These are phyloP conservation scores for Phytophthora ohioensis DNA, from an alignment of 352 stramenopile species.

Conservation along the genomic window DNA sequence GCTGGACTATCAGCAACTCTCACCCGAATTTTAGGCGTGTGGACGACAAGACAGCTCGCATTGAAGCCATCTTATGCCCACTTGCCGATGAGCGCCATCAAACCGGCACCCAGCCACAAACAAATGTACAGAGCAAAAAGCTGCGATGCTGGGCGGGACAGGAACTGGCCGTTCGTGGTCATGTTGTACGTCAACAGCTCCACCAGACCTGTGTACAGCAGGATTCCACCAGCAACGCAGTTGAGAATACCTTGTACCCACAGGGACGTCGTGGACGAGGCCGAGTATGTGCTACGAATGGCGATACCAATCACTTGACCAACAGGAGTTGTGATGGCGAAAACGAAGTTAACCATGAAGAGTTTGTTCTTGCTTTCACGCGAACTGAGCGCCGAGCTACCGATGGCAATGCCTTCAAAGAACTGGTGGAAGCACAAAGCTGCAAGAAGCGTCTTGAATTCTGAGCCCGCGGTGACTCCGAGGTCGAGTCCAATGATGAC, in stretches of 20 bases:
- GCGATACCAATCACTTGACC: constrained; percentile 68
- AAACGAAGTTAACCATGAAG: constrained; percentile 59
- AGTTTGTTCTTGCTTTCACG: constrained; percentile 52
- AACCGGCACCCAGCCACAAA: constrained; percentile 59
- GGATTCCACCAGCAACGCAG: constrained; percentile 70
- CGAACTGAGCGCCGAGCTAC: constrained; percentile 49
- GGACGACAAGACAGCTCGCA: too few species aligned
- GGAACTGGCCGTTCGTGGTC: constrained; percentile 71
- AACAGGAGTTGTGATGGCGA: constrained; percentile 62
- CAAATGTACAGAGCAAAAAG: constrained; percentile 55
- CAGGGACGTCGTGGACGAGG: constrained; percentile 51
- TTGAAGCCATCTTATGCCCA: constrained; percentile 49
- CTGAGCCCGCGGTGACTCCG: constrained; percentile 50
- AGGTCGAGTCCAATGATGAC: constrained; percentile 76
- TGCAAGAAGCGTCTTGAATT: constrained; percentile 70
- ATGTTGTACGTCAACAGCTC: constrained; percentile 79
- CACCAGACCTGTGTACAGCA: constrained; percentile 77
- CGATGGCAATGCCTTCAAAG: constrained; percentile 74
- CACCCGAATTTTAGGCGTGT: too few species aligned
- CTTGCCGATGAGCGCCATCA: constrained; percentile 77
- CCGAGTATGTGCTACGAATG: constrained; percentile 61
- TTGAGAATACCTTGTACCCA: constrained; percentile 73
- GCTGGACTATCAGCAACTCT: too few species aligned
- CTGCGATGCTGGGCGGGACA: constrained; percentile 39
- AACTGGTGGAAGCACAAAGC: constrained; percentile 84